Evolutionary conservation across 208 protist genomes (phyloP).

Genomic region (Crithidia thermophila): DNA sequence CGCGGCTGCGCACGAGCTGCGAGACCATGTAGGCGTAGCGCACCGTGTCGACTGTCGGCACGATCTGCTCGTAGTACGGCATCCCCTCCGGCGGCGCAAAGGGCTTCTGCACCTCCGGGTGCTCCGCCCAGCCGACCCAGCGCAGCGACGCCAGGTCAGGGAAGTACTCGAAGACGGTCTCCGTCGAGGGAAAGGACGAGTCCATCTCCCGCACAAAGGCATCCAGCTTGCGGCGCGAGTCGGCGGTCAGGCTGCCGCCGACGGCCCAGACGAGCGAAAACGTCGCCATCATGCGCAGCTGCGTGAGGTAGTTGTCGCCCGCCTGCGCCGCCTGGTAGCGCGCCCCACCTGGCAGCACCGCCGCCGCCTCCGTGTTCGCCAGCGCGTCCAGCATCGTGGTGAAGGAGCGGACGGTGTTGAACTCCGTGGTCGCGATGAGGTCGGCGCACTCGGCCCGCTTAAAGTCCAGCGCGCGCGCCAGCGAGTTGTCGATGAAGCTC

Average conservation of each 20-base stretch:
- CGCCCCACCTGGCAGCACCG: constrained; percentile 63
- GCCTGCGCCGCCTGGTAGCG: constrained; percentile 81
- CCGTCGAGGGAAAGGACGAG: constrained; percentile 94
- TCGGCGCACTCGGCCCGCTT: constrained; percentile 87
- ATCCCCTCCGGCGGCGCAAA: constrained; percentile 86
- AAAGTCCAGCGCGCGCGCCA: constrained; percentile 82
- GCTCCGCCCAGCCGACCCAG: constrained; percentile 96
- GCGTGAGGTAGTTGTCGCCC: constrained; percentile 88
- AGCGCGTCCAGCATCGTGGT: constrained; percentile 96
- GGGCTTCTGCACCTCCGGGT: constrained; percentile 80
- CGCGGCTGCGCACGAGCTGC: constrained; percentile 82
- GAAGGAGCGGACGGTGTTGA: constrained; percentile 94
- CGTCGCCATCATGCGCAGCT: constrained; percentile 95
- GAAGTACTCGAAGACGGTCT: constrained; percentile 98
- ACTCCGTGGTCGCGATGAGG: constrained; percentile 85
- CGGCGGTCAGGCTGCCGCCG: constrained; percentile 92
- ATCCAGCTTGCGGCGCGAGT: constrained; percentile 93
- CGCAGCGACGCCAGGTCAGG: constrained; percentile 88
- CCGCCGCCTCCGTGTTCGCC: constrained; percentile 82
- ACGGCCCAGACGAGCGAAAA: constrained; percentile 97
- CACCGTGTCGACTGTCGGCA: constrained; percentile 98
- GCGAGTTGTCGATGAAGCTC: constrained; percentile 87
- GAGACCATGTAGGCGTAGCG: constrained; percentile 95
- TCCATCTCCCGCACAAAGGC: constrained; percentile 96
- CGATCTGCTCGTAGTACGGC: constrained; percentile 96